Conservation (phyloP, 495 filamentous ascomycete genomes). For the Talaromyces stipitatus region DNA sequence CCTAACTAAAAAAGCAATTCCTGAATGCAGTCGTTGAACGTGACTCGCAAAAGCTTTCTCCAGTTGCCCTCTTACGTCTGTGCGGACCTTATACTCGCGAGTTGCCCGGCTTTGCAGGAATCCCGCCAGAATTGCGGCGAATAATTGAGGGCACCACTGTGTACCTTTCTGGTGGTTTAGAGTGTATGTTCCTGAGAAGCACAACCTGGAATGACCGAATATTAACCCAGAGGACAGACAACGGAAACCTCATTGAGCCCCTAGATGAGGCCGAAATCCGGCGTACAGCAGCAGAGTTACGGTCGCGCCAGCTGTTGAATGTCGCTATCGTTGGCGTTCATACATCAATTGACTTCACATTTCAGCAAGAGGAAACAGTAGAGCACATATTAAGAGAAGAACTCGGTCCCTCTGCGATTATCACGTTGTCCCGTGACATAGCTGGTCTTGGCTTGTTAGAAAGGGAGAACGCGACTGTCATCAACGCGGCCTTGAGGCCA, state of each 20-base stretch:
- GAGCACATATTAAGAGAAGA: background rate
- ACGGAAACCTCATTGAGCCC: conserved; percentile 13
- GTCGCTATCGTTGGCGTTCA: background rate
- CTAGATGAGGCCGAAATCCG: conserved; percentile 14
- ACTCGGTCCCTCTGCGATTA: conserved; percentile 10
- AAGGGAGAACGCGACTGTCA: conserved; percentile 45
- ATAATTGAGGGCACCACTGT: conserved; percentile 16
- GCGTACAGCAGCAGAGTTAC: conserved; percentile 5
- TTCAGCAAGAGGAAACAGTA: background rate
- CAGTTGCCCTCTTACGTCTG: conserved; percentile 29
- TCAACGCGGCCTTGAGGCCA: conserved; percentile 40
- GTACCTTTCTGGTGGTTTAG: conserved; percentile 14
- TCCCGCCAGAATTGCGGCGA: conserved; percentile 22
- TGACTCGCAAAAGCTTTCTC: conserved; percentile 28
- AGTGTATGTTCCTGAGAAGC: no score
- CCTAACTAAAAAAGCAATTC: conserved; percentile 32
- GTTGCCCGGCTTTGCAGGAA: conserved; percentile 37
- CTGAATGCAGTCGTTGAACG: conserved; percentile 55
- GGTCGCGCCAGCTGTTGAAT: conserved; percentile 20
- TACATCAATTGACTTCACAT: background rate
- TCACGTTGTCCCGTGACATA: conserved; percentile 21
- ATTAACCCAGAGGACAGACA: conserved; percentile 8
- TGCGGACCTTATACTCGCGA: conserved; percentile 32
- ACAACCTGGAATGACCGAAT: background rate
- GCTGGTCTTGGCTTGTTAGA: conserved; percentile 41